Base-by-base conservation (phyloP, 352 stramenopile genomes). In the Pythium brassicae region DNA sequence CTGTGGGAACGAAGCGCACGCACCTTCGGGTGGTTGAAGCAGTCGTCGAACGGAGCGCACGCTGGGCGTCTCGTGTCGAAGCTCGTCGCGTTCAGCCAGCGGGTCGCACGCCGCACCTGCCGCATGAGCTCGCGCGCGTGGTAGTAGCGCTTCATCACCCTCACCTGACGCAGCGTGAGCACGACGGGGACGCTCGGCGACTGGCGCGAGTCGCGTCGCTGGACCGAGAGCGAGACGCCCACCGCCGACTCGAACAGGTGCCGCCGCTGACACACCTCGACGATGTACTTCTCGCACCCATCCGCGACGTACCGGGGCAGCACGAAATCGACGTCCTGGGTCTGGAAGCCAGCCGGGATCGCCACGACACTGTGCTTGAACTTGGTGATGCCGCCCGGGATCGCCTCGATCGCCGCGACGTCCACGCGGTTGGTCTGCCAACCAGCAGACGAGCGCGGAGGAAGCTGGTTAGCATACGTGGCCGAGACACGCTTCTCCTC, bases 361-460 rank as follows among this genome's bases (percentile, higher is more conserved):
- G 19, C 4, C 17, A 54, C 44, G 20, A 60, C 35, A 4, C 46
- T n/a, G 32, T 53, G 34, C 25, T 49, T 47, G 54, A 60, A 60
- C 2, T 34, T 45, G 14, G 53, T 47, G 43, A 59, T 53, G 20
- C 43, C 52, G 7, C 52, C 43, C 3, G 53, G 44, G 15, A 59
- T 37, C 45, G 34, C 43, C 25, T 53, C 53, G 4, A 44, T 40
- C 23, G 44, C 32, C 6, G 14, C 43, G n/a, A 53, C 14, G 15
- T 37, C 44, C 19, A 53, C 27, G 27, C 29, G 44, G 6, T 53
- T 32, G n/a, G 53, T n/a, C 53, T 59, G 27, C 14, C n/a, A n/a
- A n/a, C n/a, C n/a, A n/a, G n/a, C n/a, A n/a, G n/a, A n/a, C n/a
- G n/a, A n/a, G n/a, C n/a, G n/a, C n/a, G n/a, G n/a, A n/a, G n/a